Conservation (phyloP, 345 rosid genomes). For the Aethionema arabicum region DNA sequence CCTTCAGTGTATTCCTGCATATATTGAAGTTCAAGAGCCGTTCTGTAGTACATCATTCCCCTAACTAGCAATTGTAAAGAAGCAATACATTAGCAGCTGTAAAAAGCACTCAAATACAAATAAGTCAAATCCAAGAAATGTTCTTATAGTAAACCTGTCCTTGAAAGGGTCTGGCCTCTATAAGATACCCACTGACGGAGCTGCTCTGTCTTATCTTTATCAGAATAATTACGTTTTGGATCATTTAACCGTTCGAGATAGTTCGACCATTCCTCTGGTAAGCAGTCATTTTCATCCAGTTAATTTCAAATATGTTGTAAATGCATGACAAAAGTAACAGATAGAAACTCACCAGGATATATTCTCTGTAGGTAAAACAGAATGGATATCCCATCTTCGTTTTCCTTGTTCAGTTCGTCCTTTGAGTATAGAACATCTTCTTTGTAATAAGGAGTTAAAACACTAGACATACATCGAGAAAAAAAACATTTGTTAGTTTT, state of each 20-base stretch:
- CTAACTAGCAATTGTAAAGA: conserved; percentile 57
- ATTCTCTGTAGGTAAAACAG: conserved; percentile 84
- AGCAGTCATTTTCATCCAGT: conserved; percentile 23
- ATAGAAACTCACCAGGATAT: conserved; percentile 70
- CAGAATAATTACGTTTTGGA: conserved; percentile 7
- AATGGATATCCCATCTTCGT: conserved; percentile 87
- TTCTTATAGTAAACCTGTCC: conserved; percentile 65
- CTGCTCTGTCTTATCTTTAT: conserved; percentile 44
- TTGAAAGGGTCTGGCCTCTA: conserved; percentile 90
- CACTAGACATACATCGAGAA: conserved; percentile 48
- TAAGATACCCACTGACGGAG: conserved; percentile 85
- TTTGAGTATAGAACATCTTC: conserved; percentile 87
- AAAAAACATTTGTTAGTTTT: conserved; percentile 29
- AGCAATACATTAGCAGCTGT: conserved; percentile 5
- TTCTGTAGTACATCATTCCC: conserved; percentile 96
- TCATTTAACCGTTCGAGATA: conserved; percentile 57
- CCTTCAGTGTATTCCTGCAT: conserved; percentile 64
- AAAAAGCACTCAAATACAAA: not conserved
- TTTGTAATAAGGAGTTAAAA: conserved; percentile 85
- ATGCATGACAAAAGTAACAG: conserved; percentile 13
- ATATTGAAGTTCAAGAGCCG: conserved; percentile 77
- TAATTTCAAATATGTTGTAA: conserved; percentile 26
- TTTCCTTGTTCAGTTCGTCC: conserved; percentile 74
- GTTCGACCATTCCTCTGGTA: conserved; percentile 87
- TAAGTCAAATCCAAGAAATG: conserved; percentile 16